Evolutionary conservation across 768 basidiomycete species (phyloP).

Genomic region (Suillus variegatus): DNA sequence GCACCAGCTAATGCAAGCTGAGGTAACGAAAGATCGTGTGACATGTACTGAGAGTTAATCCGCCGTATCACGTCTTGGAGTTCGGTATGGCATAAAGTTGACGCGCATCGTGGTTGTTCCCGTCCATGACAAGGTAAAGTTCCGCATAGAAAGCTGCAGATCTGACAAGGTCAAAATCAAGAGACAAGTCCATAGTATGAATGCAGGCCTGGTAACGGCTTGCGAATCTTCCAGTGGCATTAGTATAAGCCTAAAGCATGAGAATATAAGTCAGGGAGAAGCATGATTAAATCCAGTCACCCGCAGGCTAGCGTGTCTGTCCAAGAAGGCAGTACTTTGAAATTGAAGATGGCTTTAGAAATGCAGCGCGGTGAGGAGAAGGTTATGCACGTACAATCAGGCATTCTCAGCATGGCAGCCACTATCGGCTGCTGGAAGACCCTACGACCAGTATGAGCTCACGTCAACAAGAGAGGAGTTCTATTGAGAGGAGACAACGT

Average conservation of each 20-base stretch:
- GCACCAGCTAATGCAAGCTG: constrained; percentile 82
- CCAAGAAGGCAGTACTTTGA: constrained; percentile 9
- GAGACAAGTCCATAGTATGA: constrained; percentile 78
- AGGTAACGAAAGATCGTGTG: constrained; percentile 54
- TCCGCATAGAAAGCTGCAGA: constrained; percentile 91
- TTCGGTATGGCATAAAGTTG: constrained; percentile 86
- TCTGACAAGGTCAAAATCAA: constrained; percentile 71
- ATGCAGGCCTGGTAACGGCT: constrained; percentile 35
- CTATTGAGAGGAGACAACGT: constrained; percentile 27
- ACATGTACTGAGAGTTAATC: constrained; percentile 33
- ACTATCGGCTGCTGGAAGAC: constrained; percentile 85
- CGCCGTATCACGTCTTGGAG: constrained; percentile 62
- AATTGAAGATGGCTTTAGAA: constrained; percentile 1
- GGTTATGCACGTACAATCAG: constrained; percentile 47
- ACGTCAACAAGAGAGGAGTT: background rate
- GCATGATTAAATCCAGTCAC: constrained; percentile 12
- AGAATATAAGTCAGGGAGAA: constrained; percentile 23
- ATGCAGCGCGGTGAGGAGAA: constrained; percentile 22
- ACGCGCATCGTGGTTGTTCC: constrained; percentile 73
- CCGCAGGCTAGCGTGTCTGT: constrained; percentile 5
- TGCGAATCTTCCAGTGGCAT: constrained; percentile 59
- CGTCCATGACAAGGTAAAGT: constrained; percentile 73
- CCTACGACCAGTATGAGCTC: constrained; percentile 45
- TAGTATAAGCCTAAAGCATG: constrained; percentile 35
- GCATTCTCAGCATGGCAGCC: constrained; percentile 96